Evolutionary conservation across 768 basidiomycete species (phyloP).

Genomic region (Trametes gibbosa): DNA sequence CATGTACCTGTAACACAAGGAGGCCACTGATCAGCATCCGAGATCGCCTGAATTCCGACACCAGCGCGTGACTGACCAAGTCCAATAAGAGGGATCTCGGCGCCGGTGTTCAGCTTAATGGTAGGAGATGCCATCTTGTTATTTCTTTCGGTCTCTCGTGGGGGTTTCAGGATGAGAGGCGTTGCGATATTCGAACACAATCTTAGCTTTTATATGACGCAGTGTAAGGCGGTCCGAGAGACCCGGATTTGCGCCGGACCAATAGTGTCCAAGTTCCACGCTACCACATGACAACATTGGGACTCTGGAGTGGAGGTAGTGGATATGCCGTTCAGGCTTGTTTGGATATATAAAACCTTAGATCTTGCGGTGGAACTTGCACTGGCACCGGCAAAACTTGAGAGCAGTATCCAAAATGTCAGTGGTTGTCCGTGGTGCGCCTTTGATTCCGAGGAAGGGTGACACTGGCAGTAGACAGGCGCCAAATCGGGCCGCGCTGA

Average conservation of each 20-base stretch:
- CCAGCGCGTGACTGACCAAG: conserved; percentile 42
- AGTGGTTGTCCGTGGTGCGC: too few relatives aligned
- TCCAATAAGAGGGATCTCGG: conserved; percentile 53
- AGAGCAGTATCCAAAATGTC: too few relatives aligned
- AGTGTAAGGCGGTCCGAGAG: not conserved
- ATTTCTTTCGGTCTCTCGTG: too few relatives aligned
- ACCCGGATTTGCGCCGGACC: conserved; percentile 5
- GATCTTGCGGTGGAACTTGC: too few relatives aligned
- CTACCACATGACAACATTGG: not conserved
- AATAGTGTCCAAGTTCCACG: not conserved
- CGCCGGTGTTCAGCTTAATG: conserved; percentile 61
- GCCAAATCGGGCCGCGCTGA: too few relatives aligned
- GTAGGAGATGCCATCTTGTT: conserved; percentile 30
- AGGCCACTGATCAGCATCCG: not conserved
- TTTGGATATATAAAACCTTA: too few relatives aligned
- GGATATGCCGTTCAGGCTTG: too few relatives aligned
- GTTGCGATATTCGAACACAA: not conserved
- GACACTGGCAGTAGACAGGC: too few relatives aligned
- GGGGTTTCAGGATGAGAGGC: not conserved
- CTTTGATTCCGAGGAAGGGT: too few relatives aligned
- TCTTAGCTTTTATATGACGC: conserved; percentile 5
- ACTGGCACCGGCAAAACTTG: too few relatives aligned
- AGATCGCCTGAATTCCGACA: not conserved
- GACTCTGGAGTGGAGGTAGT: too few relatives aligned
- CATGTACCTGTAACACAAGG: conserved; percentile 66